Percentiles rank a stretch among this genome's conserved stretches.
phyloP scores from a whole-genome alignment of 441 rosid species.

The Dalechampia spathulata region DNA sequence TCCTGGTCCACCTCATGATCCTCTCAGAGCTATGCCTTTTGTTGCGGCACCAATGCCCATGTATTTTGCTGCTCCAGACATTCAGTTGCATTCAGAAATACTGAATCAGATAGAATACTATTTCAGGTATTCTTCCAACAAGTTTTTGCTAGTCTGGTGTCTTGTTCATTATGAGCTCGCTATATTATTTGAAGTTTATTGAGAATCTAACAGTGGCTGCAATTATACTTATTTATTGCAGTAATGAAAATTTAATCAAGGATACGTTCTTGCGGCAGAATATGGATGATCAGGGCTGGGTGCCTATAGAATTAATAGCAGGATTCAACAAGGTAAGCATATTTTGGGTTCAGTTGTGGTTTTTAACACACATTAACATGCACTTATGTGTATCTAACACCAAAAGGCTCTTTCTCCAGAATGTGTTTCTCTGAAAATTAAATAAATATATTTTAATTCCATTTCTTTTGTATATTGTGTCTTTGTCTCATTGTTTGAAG shows the following conservation, averaged over 20 bases:
- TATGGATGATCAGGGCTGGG: conserved; percentile 97
- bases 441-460: no score
- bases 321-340: conserved; percentile 71
- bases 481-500: no score
- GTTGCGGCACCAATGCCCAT: conserved; percentile 30
- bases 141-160: conserved; percentile 5
- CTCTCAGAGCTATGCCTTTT: conserved; percentile 37
- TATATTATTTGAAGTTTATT: conserved; percentile 5
- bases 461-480: no score
- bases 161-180: conserved; percentile 4
- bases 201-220: conserved; percentile 24
- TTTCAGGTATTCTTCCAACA: conserved; percentile 59
- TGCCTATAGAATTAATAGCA: conserved; percentile 57
- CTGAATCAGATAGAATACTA: conserved; percentile 70
- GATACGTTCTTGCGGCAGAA: conserved; percentile 73
- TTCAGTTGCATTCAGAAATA: conserved; percentile 45
- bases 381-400: no score
- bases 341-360: conserved; percentile 6
- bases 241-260: conserved; percentile 69
- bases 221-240: conserved; percentile 35
- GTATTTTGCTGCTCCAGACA: conserved; percentile 42
- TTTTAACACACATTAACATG: background rate
- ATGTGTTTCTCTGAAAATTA: no score
- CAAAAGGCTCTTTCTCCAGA: no score
- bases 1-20: conserved; percentile 33